These are phyloP conservation scores for Pseudogymnoascus sp. DNA, from an alignment of 2,329 filamentous ascomycete genomes.

Conservation along the genomic window DNA sequence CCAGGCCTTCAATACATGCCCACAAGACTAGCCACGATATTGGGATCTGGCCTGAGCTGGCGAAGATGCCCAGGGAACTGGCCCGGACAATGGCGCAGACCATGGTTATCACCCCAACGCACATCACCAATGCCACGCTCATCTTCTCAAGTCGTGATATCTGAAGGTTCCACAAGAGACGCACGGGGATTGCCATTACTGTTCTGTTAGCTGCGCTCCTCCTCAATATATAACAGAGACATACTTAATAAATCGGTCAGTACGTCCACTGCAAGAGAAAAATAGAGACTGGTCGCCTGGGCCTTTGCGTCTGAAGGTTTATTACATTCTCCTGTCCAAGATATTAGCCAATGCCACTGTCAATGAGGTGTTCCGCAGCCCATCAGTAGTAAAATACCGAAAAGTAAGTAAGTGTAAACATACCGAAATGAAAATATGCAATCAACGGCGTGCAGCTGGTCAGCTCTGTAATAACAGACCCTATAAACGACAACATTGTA, in stretches of 20 bases:
- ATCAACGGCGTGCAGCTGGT: background rate
- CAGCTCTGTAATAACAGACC: slow-evolving; percentile 12
- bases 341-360: background rate
- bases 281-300: slow-evolving; percentile 15
- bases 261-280: slow-evolving; percentile 15
- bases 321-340: background rate
- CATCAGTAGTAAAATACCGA: background rate
- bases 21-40: slow-evolving; percentile 16
- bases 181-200: slow-evolving; percentile 18
- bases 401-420: background rate
- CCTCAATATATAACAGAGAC: too few species aligned
- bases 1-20: slow-evolving; percentile 11
- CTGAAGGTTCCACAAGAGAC: slow-evolving; percentile 13
- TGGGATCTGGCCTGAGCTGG: slow-evolving; percentile 12
- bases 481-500: slow-evolving; percentile 27
- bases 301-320: slow-evolving; percentile 10
- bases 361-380: too few species aligned
- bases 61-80: slow-evolving; percentile 13
- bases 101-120: slow-evolving; percentile 17
- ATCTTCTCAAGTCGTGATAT: slow-evolving; percentile 14
- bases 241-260: slow-evolving; percentile 17
- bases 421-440: background rate
- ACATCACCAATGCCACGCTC: slow-evolving; percentile 13
- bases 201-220: background rate
- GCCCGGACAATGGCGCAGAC: slow-evolving; percentile 15